A percentile compares a stretch with the other conserved stretches of the same genome.
Conservation (phyloP, 495 filamentous ascomycete genomes). For the Aspergillus funiculosus region DNA sequence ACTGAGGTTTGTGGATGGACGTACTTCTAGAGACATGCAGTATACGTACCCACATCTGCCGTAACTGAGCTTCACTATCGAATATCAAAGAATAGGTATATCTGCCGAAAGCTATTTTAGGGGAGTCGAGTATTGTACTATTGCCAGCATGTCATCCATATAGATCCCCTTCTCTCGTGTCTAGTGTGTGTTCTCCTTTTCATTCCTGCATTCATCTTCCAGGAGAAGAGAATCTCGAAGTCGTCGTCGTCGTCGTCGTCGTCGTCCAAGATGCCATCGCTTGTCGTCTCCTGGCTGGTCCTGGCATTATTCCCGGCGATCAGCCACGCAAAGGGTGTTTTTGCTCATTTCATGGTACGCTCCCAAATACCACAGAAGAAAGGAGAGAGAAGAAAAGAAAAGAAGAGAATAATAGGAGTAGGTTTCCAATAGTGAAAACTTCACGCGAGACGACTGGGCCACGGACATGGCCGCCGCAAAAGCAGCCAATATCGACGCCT, state of each 20-base stretch:
- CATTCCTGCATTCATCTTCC: too few species aligned
- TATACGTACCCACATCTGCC: too few species aligned
- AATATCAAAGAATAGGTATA: too few species aligned
- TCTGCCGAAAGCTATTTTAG: too few species aligned
- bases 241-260: too few species aligned
- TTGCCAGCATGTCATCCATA: too few species aligned
- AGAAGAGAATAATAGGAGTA: constrained; percentile 1
- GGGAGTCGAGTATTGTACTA: too few species aligned
- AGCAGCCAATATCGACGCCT: constrained; percentile 62
- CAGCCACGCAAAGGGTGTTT: constrained; percentile 3
- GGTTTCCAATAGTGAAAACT: constrained; percentile 27
- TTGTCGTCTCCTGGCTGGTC: background rate
- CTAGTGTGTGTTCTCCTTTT: too few species aligned
- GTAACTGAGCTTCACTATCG: too few species aligned
- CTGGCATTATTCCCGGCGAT: background rate
- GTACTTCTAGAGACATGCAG: too few species aligned
- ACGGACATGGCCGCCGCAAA: constrained; percentile 56
- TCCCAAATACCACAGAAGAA: background rate
- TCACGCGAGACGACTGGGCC: constrained; percentile 44
- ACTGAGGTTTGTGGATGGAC: background rate
- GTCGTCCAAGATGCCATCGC: background rate
- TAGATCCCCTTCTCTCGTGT: too few species aligned
- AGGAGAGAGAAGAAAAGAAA: background rate
- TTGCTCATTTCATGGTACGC: constrained; percentile 10
- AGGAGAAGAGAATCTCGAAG: too few species aligned